phyloP scores from a whole-genome alignment of 2,329 filamentous ascomycete species.

The Monilinia polystroma region DNA sequence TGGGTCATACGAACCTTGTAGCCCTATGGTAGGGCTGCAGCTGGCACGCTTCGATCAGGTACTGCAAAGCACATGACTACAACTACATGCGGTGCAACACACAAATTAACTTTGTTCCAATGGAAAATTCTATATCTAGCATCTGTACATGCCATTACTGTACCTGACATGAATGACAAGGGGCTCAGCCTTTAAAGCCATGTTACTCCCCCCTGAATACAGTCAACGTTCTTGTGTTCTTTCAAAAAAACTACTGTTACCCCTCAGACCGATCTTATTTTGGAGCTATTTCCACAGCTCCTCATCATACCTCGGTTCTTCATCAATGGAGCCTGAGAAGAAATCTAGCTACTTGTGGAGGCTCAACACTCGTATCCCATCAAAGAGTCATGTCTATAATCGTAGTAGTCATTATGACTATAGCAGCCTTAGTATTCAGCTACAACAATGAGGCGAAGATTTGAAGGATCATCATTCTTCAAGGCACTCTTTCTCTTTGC shows the following conservation, averaged over 20 bases:
- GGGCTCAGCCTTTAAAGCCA: constrained; percentile 11
- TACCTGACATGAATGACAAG: not conserved
- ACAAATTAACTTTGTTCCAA: not conserved
- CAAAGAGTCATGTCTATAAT: constrained; percentile 10
- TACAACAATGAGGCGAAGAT: constrained; percentile 20
- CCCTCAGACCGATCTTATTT: not conserved
- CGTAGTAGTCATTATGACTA: not conserved
- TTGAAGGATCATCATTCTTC: constrained; percentile 13
- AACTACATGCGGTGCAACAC: constrained; percentile 5
- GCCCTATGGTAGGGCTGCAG: constrained; percentile 23
- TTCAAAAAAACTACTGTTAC: not conserved
- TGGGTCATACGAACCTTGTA: not conserved
- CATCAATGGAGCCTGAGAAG: constrained; percentile 15
- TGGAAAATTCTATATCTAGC: not conserved
- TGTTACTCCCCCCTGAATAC: not conserved
- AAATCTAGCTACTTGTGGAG: not conserved
- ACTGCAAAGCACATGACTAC: not conserved
- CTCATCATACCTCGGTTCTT: constrained; percentile 4
- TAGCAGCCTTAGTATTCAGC: constrained; percentile 21
- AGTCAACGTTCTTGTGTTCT: not conserved
- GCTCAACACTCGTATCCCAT: constrained; percentile 20
- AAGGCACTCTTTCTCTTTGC: constrained; percentile 31
- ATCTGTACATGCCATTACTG: not conserved
- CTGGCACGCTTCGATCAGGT: not conserved
- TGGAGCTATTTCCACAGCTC: not conserved